phyloP scores from a whole-genome alignment of 306 rosid genomes.

The Cicer bijugum region DNA sequence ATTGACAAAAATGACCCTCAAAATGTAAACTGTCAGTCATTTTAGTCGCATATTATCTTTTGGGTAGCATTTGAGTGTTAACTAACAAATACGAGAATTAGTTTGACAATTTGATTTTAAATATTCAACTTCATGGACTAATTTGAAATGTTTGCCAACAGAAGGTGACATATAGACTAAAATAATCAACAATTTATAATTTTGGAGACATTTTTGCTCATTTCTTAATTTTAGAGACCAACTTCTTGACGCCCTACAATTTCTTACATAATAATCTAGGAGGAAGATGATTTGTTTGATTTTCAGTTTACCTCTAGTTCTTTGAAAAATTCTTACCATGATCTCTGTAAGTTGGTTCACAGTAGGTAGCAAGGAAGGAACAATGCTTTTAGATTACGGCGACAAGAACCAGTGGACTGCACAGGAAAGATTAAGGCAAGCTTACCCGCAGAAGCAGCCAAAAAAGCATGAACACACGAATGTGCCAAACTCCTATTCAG shows the following conservation, averaged over 20 bases:
- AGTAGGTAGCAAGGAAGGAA: slow-evolving; percentile 57
- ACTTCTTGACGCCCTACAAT: not conserved
- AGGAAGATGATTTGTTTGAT: slow-evolving; percentile 5
- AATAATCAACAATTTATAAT: not conserved
- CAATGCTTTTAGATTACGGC: slow-evolving; percentile 43
- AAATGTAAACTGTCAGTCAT: not conserved
- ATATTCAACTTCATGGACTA: not conserved
- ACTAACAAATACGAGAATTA: not conserved
- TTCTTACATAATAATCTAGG: slow-evolving; percentile 27
- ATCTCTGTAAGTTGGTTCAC: slow-evolving; percentile 30
- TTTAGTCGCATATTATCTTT: not conserved
- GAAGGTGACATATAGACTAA: not conserved
- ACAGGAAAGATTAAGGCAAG: slow-evolving; percentile 52
- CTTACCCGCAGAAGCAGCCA: slow-evolving; percentile 46
- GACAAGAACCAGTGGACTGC: slow-evolving; percentile 46
- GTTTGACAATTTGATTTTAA: not conserved
- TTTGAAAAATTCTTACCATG: slow-evolving; percentile 1
- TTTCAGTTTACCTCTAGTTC: slow-evolving; percentile 1
- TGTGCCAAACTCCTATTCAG: slow-evolving; percentile 46
- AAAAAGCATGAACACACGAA: slow-evolving; percentile 50
- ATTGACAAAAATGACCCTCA: not conserved
- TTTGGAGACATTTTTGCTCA: not conserved
- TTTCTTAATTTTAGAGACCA: not conserved
- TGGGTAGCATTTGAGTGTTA: too few relatives aligned
- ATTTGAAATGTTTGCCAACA: slow-evolving; percentile 1